A percentile compares a stretch with the other conserved stretches of the same genome.
Evolutionary conservation across 768 basidiomycete species (phyloP).

Genomic region (Hebeloma cylindrosporum): DNA sequence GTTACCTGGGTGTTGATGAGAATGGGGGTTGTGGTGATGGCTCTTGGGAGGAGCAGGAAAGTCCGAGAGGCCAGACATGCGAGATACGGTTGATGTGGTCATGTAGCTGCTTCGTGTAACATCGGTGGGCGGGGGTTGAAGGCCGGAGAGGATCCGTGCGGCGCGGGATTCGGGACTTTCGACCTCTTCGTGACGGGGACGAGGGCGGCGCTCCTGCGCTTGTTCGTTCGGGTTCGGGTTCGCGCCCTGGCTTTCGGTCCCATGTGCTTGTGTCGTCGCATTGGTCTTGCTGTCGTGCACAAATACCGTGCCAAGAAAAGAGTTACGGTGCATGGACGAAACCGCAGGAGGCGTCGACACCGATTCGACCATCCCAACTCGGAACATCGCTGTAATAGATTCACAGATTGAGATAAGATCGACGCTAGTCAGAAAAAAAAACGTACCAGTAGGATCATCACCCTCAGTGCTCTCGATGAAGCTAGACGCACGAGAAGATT

Average conservation of each 20-base stretch:
- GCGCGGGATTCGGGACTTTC: constrained; percentile 7
- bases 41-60: constrained; percentile 62
- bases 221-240: too few species aligned
- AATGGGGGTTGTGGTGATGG: constrained; percentile 22
- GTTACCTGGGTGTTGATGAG: too few species aligned
- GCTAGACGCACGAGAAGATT: constrained; percentile 42
- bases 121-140: constrained; percentile 35
- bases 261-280: too few species aligned
- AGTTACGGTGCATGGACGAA: constrained; percentile 37
- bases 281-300: constrained; percentile 13
- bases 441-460: constrained; percentile 40
- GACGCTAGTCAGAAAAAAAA: background rate
- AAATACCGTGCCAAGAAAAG: constrained; percentile 36
- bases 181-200: too few species aligned
- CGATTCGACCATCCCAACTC: constrained; percentile 52
- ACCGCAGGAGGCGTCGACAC: constrained; percentile 49
- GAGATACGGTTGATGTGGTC: constrained; percentile 59
- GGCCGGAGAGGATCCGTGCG: constrained; percentile 25
- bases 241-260: too few species aligned
- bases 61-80: constrained; percentile 71
- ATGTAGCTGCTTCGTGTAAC: constrained; percentile 53
- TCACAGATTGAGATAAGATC: background rate
- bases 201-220: too few species aligned
- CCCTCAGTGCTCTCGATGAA: constrained; percentile 37
- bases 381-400: constrained; percentile 40